A percentile compares a stretch with the other conserved stretches of the same genome.
Conservation (phyloP, 441 rosid genomes). For the Jatropha multifida region DNA sequence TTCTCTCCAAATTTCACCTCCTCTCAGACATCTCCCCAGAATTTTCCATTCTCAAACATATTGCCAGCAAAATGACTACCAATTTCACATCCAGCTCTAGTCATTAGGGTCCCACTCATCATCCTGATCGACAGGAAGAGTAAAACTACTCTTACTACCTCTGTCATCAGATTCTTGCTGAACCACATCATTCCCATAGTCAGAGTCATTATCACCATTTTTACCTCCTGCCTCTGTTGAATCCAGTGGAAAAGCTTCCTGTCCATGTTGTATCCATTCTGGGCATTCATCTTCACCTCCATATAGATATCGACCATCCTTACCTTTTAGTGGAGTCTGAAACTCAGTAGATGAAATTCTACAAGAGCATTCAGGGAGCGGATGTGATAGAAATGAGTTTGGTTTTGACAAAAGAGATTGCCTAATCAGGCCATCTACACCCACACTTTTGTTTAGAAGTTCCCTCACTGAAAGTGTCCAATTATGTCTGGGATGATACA, state of each 20-base stretch:
- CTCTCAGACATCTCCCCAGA: conserved; percentile 21
- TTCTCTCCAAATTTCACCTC: conserved; percentile 31
- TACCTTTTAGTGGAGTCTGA: conserved; percentile 34
- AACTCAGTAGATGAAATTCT: conserved; percentile 51
- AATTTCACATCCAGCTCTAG: conserved; percentile 36
- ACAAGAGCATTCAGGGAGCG: conserved; percentile 97
- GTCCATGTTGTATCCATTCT: conserved; percentile 62
- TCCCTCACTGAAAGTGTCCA: conserved; percentile 74
- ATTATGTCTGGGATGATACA: conserved; percentile 72
- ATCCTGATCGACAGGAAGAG: conserved; percentile 58
- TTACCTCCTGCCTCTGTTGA: conserved; percentile 44
- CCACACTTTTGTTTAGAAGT: conserved; percentile 80
- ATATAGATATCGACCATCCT: conserved; percentile 54
- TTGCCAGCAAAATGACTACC: conserved; percentile 27
- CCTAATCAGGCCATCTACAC: conserved; percentile 69
- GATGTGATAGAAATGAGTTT: conserved; percentile 72
- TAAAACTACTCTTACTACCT: conserved; percentile 41
- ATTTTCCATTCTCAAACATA: conserved; percentile 35
- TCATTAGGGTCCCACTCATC: conserved; percentile 97
- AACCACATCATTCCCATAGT: conserved; percentile 50
- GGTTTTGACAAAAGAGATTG: conserved; percentile 73
- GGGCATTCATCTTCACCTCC: conserved; percentile 97
- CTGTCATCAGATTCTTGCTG: conserved; percentile 57
- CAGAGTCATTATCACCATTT: conserved; percentile 52
- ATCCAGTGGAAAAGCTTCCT: conserved; percentile 20